These are phyloP conservation scores for Fagus crenata DNA, from an alignment of 306 rosid species.

Conservation along the genomic window DNA sequence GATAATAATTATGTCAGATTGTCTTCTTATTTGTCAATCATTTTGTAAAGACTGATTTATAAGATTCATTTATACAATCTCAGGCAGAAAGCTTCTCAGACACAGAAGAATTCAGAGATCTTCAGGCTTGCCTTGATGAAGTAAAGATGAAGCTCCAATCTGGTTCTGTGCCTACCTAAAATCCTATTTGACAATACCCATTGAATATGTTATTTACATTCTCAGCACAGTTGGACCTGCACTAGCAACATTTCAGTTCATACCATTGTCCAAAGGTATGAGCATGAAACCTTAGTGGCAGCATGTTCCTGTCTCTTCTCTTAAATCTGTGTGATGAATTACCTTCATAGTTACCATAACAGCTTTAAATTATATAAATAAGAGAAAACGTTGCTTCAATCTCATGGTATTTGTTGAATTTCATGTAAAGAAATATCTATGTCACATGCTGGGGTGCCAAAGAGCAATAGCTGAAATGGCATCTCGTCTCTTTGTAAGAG, in stretches of 20 bases:
- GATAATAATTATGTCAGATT: background rate
- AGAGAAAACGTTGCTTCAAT: background rate
- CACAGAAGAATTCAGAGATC: constrained; percentile 58
- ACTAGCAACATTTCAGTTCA: background rate
- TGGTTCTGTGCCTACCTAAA: constrained; percentile 28
- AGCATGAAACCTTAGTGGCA: background rate
- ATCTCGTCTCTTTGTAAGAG: too few species aligned
- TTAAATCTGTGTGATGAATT: background rate
- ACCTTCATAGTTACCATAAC: background rate
- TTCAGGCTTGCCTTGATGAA: constrained; percentile 63
- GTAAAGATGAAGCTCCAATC: constrained; percentile 51
- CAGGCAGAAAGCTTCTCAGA: constrained; percentile 62
- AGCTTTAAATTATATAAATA: background rate
- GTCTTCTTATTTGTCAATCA: background rate
- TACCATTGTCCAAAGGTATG: background rate
- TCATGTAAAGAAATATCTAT: background rate
- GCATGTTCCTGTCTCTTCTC: too few species aligned
- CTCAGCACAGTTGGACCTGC: constrained; percentile 16
- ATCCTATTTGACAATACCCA: constrained; percentile 8
- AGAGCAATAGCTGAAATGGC: too few species aligned
- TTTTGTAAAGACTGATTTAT: constrained; percentile 12
- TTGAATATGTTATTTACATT: too few species aligned
- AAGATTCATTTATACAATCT: constrained; percentile 20
- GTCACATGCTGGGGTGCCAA: background rate
- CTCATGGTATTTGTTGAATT: background rate